Conservation (phyloP, 78 protist species). For the Isochrysis galbana region DNA sequence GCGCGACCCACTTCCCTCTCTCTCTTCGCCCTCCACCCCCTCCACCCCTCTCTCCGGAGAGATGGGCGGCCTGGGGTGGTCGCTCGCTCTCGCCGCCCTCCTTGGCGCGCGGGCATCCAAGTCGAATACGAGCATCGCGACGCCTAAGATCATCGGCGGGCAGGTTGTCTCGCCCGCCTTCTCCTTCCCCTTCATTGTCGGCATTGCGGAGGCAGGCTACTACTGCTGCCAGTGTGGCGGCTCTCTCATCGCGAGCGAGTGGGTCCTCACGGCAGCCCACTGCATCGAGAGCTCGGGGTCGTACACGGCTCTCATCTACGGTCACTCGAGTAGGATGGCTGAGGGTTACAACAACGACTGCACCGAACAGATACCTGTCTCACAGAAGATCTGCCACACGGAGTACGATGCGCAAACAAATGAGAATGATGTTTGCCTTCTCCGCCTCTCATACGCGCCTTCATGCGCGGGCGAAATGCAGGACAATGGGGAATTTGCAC, state of each 20-base stretch:
- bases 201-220: too few species aligned
- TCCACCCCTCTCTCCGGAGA: too few species aligned
- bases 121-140: too few species aligned
- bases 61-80: too few species aligned
- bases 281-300: neutral
- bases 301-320: neutral
- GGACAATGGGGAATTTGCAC: neutral
- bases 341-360: neutral
- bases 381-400: neutral
- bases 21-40: too few species aligned
- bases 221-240: too few species aligned
- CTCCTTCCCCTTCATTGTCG: too few species aligned
- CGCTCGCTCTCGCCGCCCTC: too few species aligned
- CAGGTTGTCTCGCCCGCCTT: too few species aligned
- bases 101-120: too few species aligned
- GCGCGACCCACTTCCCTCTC: too few species aligned
- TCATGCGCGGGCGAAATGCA: neutral
- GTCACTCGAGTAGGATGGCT: neutral
- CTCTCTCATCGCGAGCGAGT: neutral
- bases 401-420: neutral
- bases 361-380: neutral
- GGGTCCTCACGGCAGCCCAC: neutral
- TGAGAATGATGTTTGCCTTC: neutral
- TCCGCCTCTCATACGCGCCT: neutral
- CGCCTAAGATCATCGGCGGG: too few species aligned